Conservation (phyloP, 331 rosid genomes). For the Cydonia oblonga region DNA sequence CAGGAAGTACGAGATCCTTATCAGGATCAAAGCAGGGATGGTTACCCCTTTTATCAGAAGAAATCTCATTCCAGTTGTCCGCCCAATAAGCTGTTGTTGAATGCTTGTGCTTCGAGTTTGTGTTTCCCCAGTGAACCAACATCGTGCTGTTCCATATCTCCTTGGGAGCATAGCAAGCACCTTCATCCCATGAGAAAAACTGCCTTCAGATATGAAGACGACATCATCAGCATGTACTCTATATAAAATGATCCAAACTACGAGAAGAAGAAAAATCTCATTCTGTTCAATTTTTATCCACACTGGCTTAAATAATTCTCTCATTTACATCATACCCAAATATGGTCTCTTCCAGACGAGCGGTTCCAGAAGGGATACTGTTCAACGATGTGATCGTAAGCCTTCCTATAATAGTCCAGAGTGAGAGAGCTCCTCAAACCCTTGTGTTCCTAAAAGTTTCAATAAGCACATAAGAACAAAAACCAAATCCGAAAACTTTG, state of each 20-base stretch:
- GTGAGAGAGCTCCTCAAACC: slow-evolving; percentile 94
- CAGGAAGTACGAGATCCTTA: slow-evolving; percentile 96
- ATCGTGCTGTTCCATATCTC: slow-evolving; percentile 98
- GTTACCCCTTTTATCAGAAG: slow-evolving; percentile 60
- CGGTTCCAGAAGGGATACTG: slow-evolving; percentile 78
- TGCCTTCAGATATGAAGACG: slow-evolving; percentile 44
- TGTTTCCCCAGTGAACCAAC: slow-evolving; percentile 99
- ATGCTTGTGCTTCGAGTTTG: slow-evolving; percentile 75
- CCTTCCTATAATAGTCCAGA: slow-evolving; percentile 62
- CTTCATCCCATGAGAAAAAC: slow-evolving; percentile 99
- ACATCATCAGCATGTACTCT: slow-evolving; percentile 25
- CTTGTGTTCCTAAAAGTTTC: slow-evolving; percentile 44
- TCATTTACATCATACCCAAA: slow-evolving; percentile 57
- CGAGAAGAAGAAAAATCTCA: slow-evolving; percentile 1
- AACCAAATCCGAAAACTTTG: background rate
- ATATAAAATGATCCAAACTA: background rate
- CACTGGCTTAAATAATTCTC: background rate
- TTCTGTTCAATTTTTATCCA: slow-evolving; percentile 4
- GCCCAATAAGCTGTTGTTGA: slow-evolving; percentile 97
- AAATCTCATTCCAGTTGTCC: slow-evolving; percentile 72
- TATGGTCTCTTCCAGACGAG: slow-evolving; percentile 87
- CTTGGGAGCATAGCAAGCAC: slow-evolving; percentile 99
- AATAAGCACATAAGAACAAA: background rate
- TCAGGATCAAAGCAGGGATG: slow-evolving; percentile 92
- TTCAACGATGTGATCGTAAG: slow-evolving; percentile 60